Percentiles rank a stretch among this genome's conserved stretches.
Evolutionary conservation across 2,329 filamentous ascomycete species (phyloP).

Genomic region (Fusarium nematophilum): DNA sequence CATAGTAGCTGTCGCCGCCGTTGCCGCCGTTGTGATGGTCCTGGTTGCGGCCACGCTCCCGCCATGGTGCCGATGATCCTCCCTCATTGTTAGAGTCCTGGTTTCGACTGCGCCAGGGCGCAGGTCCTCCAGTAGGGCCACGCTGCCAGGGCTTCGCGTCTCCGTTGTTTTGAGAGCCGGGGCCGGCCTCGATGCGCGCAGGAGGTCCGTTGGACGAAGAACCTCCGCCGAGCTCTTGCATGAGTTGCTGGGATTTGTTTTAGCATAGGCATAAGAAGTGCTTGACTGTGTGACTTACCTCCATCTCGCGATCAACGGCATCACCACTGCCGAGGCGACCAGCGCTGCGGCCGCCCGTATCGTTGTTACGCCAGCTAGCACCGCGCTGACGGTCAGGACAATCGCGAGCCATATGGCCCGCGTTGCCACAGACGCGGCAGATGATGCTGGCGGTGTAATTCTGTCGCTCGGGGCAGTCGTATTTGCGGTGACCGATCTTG

Average conservation of each 20-base stretch:
- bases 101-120: slow-evolving; percentile 77
- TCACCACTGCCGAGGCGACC: slow-evolving; percentile 81
- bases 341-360: slow-evolving; percentile 62
- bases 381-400: slow-evolving; percentile 95
- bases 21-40: slow-evolving; percentile 49
- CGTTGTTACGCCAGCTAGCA: slow-evolving; percentile 89
- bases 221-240: slow-evolving; percentile 89
- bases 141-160: slow-evolving; percentile 89
- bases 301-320: slow-evolving; percentile 92
- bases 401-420: slow-evolving; percentile 97
- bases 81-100: slow-evolving; percentile 63
- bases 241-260: slow-evolving; percentile 79
- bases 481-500: slow-evolving; percentile 98
- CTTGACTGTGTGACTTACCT: slow-evolving; percentile 69
- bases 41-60: slow-evolving; percentile 66
- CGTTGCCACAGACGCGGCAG: slow-evolving; percentile 97
- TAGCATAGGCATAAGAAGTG: slow-evolving; percentile 47
- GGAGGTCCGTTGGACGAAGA: slow-evolving; percentile 71
- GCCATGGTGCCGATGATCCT: slow-evolving; percentile 69
- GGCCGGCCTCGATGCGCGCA: slow-evolving; percentile 88
- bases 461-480: slow-evolving; percentile 96
- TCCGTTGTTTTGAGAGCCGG: slow-evolving; percentile 66
- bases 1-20: slow-evolving; percentile 46
- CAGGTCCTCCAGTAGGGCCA: slow-evolving; percentile 83
- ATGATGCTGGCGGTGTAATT: slow-evolving; percentile 99